Evolutionary conservation across 1,284 basidiomycete genomes (phyloP).

Genomic region (Ganoderma boninense): DNA sequence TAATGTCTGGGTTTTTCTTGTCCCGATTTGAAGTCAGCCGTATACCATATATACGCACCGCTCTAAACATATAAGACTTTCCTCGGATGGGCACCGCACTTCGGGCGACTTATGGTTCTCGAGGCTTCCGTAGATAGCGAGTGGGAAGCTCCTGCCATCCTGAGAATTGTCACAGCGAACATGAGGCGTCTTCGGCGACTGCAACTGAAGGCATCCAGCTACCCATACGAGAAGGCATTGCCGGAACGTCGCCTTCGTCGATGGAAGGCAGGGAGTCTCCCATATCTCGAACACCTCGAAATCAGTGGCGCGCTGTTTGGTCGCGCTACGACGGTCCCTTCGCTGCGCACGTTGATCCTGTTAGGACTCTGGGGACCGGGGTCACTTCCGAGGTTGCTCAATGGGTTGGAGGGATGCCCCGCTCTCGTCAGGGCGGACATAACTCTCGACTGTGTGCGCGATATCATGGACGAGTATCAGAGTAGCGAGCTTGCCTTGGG

Average conservation of each 20-base stretch:
- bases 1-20: background rate
- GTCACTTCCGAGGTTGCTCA: background rate
- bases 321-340: background rate
- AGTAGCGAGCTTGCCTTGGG: background rate
- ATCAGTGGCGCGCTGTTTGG: background rate
- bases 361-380: too few species aligned
- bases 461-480: background rate
- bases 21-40: too few species aligned
- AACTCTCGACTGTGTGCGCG: too few species aligned
- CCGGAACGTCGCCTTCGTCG: background rate
- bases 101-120: background rate
- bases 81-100: background rate
- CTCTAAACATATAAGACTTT: too few species aligned
- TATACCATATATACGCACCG: background rate
- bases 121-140: too few species aligned
- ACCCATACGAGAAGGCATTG: background rate
- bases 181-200: too few species aligned
- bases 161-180: too few species aligned
- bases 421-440: background rate
- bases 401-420: background rate
- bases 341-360: background rate
- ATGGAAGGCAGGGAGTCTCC: background rate
- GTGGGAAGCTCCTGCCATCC: too few species aligned
- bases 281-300: background rate
- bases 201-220: background rate